These are phyloP conservation scores for Chaetomium sp. DNA, from an alignment of 2,329 filamentous ascomycete species.

Conservation along the genomic window DNA sequence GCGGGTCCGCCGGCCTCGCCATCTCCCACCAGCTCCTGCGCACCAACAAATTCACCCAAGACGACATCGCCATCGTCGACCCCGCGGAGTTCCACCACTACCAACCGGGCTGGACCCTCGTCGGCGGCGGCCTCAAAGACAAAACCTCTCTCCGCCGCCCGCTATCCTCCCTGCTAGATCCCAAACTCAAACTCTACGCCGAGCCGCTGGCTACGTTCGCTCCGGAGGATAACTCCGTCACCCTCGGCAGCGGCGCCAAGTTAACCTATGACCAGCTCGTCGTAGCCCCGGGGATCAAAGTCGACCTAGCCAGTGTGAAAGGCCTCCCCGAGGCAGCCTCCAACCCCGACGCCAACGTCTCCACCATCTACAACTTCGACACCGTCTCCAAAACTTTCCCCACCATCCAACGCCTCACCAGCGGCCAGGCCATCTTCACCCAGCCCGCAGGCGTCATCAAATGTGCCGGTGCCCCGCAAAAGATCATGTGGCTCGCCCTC, in stretches of 20 bases:
- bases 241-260: constrained; percentile 47
- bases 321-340: constrained; percentile 51
- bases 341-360: constrained; percentile 42
- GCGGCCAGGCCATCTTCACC: constrained; percentile 52
- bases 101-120: constrained; percentile 64
- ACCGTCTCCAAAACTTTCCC: constrained; percentile 47
- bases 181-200: constrained; percentile 57
- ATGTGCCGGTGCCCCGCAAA: constrained; percentile 56
- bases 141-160: constrained; percentile 51
- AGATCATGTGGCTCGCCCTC: constrained; percentile 56
- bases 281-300: constrained; percentile 51
- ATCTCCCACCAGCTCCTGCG: constrained; percentile 63
- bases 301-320: constrained; percentile 46
- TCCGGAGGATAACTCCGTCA: constrained; percentile 51
- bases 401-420: constrained; percentile 40
- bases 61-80: constrained; percentile 60
- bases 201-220: constrained; percentile 43
- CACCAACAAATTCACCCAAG: constrained; percentile 46
- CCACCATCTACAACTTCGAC: constrained; percentile 53
- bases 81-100: constrained; percentile 59
- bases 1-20: constrained; percentile 57
- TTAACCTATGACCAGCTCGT: constrained; percentile 59
- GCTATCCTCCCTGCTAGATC: constrained; percentile 45
- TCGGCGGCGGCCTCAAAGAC: constrained; percentile 58
- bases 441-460: constrained; percentile 53